Percentiles rank a stretch among this genome's conserved stretches.
phyloP scores from a whole-genome alignment of 345 rosid species.

The Limnanthes douglasii region DNA sequence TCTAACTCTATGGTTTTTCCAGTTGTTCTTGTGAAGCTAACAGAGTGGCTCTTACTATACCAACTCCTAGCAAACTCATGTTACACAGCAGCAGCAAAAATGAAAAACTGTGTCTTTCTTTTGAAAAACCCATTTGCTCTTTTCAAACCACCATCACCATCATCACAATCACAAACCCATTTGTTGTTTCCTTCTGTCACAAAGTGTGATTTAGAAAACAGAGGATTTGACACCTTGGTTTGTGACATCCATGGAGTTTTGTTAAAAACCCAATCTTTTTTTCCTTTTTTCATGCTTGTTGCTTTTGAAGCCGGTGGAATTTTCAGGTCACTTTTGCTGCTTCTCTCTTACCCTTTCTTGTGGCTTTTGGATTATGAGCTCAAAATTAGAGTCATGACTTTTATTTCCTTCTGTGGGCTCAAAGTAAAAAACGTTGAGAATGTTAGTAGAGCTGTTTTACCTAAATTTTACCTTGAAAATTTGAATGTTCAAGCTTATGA shows the following conservation, averaged over 20 bases:
- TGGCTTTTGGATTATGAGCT: slow-evolving; percentile 39
- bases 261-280: slow-evolving; percentile 39
- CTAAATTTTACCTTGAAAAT: slow-evolving; percentile 84
- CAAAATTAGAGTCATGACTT: slow-evolving; percentile 40
- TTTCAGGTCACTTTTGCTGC: slow-evolving; percentile 42
- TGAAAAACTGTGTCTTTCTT: slow-evolving; percentile 38
- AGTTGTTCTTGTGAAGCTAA: slow-evolving; percentile 31
- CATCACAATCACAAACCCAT: slow-evolving; percentile 7
- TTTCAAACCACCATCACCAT: slow-evolving; percentile 4
- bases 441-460: slow-evolving; percentile 69
- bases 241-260: slow-evolving; percentile 58
- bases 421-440: slow-evolving; percentile 33
- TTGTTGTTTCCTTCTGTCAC: slow-evolving; percentile 25
- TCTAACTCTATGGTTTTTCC: slow-evolving; percentile 31
- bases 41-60: slow-evolving; percentile 41
- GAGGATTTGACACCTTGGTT: slow-evolving; percentile 21
- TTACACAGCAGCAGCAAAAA: slow-evolving; percentile 49
- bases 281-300: slow-evolving; percentile 92
- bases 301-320: slow-evolving; percentile 89
- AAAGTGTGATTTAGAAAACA: slow-evolving; percentile 17
- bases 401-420: slow-evolving; percentile 71
- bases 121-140: slow-evolving; percentile 15
- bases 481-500: slow-evolving; percentile 44
- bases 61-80: slow-evolving; percentile 45
- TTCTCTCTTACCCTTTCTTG: slow-evolving; percentile 41